Percentiles rank a stretch among this genome's conserved stretches.
Conservation (phyloP, 371 early-diverging fungal genomes). For the Chytridiales sp. region DNA sequence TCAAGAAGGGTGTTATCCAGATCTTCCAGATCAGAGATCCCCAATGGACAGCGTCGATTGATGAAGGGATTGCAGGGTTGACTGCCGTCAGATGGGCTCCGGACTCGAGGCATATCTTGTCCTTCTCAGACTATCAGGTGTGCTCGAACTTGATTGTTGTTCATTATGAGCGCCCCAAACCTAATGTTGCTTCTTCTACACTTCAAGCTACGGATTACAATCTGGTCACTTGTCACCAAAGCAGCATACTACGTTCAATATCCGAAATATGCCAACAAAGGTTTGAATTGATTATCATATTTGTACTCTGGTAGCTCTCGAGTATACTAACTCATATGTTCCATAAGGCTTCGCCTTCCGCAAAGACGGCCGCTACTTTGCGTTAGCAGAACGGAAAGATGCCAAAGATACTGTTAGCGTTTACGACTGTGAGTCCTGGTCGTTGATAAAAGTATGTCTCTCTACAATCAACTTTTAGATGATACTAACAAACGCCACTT, state of each 20-base stretch:
- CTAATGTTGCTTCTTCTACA: not conserved
- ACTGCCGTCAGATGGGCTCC: constrained; percentile 60
- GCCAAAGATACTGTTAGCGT: constrained; percentile 71
- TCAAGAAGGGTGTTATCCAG: constrained; percentile 52
- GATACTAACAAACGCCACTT: constrained; percentile 1
- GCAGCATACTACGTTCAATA: constrained; percentile 58
- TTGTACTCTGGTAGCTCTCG: not conserved
- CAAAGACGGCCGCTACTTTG: constrained; percentile 65
- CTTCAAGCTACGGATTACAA: constrained; percentile 59
- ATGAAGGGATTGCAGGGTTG: constrained; percentile 63
- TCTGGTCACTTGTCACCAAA: constrained; percentile 61
- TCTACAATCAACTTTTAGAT: not conserved
- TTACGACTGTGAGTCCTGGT: constrained; percentile 64
- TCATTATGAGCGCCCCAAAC: not conserved
- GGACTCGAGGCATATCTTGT: constrained; percentile 62
- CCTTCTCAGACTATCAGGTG: constrained; percentile 65
- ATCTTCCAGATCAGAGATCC: constrained; percentile 63
- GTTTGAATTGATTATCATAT: constrained; percentile 26
- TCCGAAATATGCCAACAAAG: constrained; percentile 61
- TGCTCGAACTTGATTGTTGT: constrained; percentile 10
- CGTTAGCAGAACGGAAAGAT: constrained; percentile 51
- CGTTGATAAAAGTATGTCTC: constrained; percentile 51
- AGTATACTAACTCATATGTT: constrained; percentile 2
- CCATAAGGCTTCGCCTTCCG: constrained; percentile 67
- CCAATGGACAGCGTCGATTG: constrained; percentile 63